These are phyloP conservation scores for Podospora comata DNA, from an alignment of 495 filamentous ascomycete genomes.

Conservation along the genomic window DNA sequence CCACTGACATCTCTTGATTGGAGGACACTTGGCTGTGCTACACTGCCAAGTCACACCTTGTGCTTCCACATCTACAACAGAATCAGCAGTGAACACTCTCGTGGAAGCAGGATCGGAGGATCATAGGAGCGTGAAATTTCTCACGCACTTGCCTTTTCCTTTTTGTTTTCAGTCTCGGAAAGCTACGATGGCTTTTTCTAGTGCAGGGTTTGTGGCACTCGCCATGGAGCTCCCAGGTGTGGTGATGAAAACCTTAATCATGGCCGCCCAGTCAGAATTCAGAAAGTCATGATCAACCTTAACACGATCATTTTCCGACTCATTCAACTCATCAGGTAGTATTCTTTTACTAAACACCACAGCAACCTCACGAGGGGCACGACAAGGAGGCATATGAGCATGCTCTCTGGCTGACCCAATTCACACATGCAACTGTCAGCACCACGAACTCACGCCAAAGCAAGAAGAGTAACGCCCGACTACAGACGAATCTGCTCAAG, in stretches of 20 bases:
- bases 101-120: neutral
- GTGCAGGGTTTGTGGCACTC: neutral
- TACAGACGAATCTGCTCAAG: constrained; percentile 16
- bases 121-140: neutral
- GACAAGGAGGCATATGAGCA: constrained; percentile 23
- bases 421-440: neutral
- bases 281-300: no score
- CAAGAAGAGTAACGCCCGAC: constrained; percentile 3
- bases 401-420: constrained; percentile 3
- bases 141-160: no score
- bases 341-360: no score
- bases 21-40: neutral
- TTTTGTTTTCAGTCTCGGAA: no score
- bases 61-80: neutral
- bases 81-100: neutral
- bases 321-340: no score
- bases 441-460: neutral
- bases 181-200: neutral
- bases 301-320: no score
- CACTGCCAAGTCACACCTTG: neutral
- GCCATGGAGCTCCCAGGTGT: neutral
- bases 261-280: no score
- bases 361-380: constrained; percentile 4
- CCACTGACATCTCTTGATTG: neutral
- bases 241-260: no score